phyloP scores from a whole-genome alignment of 176 grass and related monocot species.

The Bromus sterilis region DNA sequence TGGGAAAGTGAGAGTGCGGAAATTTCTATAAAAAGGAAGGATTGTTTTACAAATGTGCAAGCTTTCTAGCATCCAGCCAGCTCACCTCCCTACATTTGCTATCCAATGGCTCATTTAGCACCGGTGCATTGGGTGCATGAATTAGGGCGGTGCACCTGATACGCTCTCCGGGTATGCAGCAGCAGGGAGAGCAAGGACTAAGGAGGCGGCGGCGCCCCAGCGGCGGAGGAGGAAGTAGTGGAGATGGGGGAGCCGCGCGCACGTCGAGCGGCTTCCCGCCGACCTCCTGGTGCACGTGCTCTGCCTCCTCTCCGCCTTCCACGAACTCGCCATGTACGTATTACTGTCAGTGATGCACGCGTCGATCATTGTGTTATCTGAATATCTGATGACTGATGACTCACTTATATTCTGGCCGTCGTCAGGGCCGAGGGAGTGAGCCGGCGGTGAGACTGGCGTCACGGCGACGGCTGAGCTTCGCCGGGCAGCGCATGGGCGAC shows the following conservation, averaged over 20 bases:
- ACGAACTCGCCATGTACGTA: slow-evolving; percentile 65
- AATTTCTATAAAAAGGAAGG: too few relatives aligned
- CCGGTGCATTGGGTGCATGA: too few relatives aligned
- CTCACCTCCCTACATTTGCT: too few relatives aligned
- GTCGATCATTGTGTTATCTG: background rate
- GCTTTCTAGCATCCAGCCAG: too few relatives aligned
- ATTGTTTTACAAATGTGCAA: too few relatives aligned
- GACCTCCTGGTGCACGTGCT: slow-evolving; percentile 73
- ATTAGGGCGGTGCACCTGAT: too few relatives aligned
- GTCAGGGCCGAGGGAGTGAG: slow-evolving; percentile 64
- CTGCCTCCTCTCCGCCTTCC: slow-evolving; percentile 71
- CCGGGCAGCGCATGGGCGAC: slow-evolving; percentile 73
- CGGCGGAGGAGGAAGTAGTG: background rate
- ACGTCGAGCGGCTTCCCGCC: slow-evolving; percentile 66
- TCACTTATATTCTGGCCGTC: background rate
- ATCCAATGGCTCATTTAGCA: too few relatives aligned
- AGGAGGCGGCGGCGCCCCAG: background rate
- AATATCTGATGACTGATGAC: background rate
- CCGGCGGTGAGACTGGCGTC: slow-evolving; percentile 61
- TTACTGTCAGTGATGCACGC: background rate
- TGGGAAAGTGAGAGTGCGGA: too few relatives aligned
- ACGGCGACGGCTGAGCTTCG: slow-evolving; percentile 63
- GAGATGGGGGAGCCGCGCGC: slow-evolving; percentile 38
- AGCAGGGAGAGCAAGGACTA: background rate
- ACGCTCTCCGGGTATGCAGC: background rate